Base-by-base conservation (phyloP, 352 stramenopile genomes). In the Aphanomyces euteiches region DNA sequence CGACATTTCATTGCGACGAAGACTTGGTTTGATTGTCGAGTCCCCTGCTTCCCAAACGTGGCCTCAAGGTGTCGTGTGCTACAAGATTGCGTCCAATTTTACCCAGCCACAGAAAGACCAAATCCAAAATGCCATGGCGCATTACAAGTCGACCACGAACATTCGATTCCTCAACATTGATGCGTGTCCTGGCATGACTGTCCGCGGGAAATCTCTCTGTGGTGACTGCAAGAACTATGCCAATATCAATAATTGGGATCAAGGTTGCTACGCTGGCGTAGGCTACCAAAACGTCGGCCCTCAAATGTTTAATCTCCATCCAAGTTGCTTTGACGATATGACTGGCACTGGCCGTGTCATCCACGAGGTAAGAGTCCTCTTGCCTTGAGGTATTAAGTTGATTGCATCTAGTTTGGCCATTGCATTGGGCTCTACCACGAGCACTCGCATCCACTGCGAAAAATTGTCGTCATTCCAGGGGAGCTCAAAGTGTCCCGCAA, bases 161-260 rank as follows among this genome's bases (percentile, higher is more conserved):
- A 78, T 93, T 3, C 85, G 85, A 4, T 93, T 93, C 77, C 72
- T 93, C 37, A 77, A 79, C 1, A 77, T 78, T 7, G 69, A 43
- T 15, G 80, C 74, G 57, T 93, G 85, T 66, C 70, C 83, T 66
- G 72, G 69, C 60, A 73, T 85, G 21, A 72, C 40, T 34, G 56
- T 85, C 80, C 90, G 85, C 66, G 76, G 84, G 63, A 77, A 81
- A 58, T 90, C 83, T 68, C 74, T 85, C 81, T 93, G 85, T 64
- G 76, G 84, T 61, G 78, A 78, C 64, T 93, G 85, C 69, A 75
- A 72, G 17, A 85, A 87, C 73, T 93, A 80, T 73, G 79, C 89
- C 61, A 82, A 93, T 69, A 89, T 91, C 64, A 90, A 90, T 19
- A 79, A 71, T 71, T 41, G 47, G 13, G 56, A 60, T 0, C 73